Conservation (phyloP, 805 yeast species). For the Candida hungchunana region DNA sequence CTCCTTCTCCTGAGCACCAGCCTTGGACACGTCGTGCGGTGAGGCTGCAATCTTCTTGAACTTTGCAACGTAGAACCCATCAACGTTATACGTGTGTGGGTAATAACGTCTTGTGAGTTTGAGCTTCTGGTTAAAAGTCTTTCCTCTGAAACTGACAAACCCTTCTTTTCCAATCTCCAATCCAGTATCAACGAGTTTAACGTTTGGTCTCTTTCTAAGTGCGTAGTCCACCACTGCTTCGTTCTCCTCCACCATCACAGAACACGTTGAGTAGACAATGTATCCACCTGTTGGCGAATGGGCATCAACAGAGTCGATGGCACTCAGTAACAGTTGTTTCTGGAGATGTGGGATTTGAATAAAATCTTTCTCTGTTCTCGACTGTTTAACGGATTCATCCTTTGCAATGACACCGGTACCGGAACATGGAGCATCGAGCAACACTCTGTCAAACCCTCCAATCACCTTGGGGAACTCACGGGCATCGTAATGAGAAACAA, state of each 20-base stretch:
- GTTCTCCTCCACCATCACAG: slow-evolving; percentile 96
- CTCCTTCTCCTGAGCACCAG: slow-evolving; percentile 87
- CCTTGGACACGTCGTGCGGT: slow-evolving; percentile 78
- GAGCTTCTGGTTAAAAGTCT: slow-evolving; percentile 74
- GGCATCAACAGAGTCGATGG: slow-evolving; percentile 96
- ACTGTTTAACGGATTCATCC: slow-evolving; percentile 90
- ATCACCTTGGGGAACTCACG: slow-evolving; percentile 97
- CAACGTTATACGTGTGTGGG: slow-evolving; percentile 98
- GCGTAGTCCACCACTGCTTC: slow-evolving; percentile 99
- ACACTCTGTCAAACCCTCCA: slow-evolving; percentile 94
- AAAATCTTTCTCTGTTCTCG: slow-evolving; percentile 94
- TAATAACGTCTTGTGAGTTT: slow-evolving; percentile 89
- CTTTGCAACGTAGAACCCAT: slow-evolving; percentile 97
- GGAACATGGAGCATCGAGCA: slow-evolving; percentile 98
- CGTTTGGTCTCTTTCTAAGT: slow-evolving; percentile 92
- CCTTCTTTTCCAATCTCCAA: slow-evolving; percentile 95
- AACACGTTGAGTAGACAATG: slow-evolving; percentile 96
- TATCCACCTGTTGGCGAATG: slow-evolving; percentile 87
- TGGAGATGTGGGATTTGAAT: slow-evolving; percentile 95
- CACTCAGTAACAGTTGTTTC: slow-evolving; percentile 87
- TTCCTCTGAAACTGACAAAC: slow-evolving; percentile 89
- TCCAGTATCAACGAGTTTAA: slow-evolving; percentile 88
- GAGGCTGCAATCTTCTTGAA: slow-evolving; percentile 87
- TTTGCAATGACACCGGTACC: slow-evolving; percentile 99
- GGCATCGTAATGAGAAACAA: slow-evolving; percentile 97